Evolutionary conservation across 495 filamentous ascomycete genomes (phyloP).

Genomic region (Copromyces sp.): DNA sequence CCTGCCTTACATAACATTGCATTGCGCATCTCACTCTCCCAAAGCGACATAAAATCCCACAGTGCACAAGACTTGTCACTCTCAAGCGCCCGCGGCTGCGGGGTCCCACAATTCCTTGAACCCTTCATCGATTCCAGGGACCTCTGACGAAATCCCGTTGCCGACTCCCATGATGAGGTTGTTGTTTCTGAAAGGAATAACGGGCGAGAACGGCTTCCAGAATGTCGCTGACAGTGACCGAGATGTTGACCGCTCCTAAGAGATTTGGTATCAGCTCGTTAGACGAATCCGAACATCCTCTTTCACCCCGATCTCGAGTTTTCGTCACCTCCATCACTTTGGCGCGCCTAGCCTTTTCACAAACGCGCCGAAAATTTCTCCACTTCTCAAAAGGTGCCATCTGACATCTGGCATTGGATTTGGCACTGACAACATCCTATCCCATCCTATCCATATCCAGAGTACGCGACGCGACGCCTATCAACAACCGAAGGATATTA

Average conservation of each 20-base stretch:
- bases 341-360: not conserved
- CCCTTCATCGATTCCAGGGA: slow-evolving; percentile 4
- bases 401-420: not conserved
- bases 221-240: not conserved
- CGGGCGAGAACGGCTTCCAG: not conserved
- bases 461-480: not conserved
- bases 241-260: not conserved
- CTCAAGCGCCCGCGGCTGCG: not conserved
- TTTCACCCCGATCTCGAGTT: not conserved
- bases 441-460: not conserved
- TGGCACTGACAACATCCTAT: not conserved
- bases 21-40: not conserved
- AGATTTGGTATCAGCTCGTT: not conserved
- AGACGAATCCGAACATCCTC: not conserved
- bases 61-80: not conserved
- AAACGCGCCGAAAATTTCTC: not conserved
- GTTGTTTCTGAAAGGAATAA: not conserved
- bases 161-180: not conserved
- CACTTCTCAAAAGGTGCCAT: slow-evolving; percentile 1
- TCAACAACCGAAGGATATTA: not conserved
- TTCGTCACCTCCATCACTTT: not conserved
- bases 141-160: slow-evolving; percentile 15
- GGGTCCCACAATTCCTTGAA: not conserved
- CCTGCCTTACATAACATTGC: slow-evolving; percentile 3
- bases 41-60: not conserved